These are phyloP conservation scores for Davidsoniella australis DNA, from an alignment of 2,329 filamentous ascomycete genomes.

Conservation along the genomic window DNA sequence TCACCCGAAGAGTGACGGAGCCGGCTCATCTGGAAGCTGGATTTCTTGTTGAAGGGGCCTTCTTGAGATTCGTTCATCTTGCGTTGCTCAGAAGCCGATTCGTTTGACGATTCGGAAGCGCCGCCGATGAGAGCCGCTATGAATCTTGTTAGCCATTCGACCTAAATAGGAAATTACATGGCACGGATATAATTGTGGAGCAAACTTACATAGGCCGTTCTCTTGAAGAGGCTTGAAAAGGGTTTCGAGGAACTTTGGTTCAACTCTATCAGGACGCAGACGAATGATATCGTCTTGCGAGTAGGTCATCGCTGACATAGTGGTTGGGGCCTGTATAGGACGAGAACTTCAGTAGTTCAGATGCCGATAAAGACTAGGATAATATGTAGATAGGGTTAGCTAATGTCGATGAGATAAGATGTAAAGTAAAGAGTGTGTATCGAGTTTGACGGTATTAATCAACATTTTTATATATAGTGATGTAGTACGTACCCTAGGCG, in stretches of 20 bases:
- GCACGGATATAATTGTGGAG: background rate
- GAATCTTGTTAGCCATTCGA: background rate
- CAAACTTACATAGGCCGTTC: slow-evolving; percentile 11
- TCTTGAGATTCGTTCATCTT: slow-evolving; percentile 3
- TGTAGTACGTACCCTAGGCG: no score
- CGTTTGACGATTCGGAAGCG: background rate
- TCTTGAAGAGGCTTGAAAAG: slow-evolving; percentile 12
- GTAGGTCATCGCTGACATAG: slow-evolving; percentile 11
- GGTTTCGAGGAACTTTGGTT: slow-evolving; percentile 8
- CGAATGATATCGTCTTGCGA: slow-evolving; percentile 11
- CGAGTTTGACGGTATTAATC: no score
- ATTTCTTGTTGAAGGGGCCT: slow-evolving; percentile 5
- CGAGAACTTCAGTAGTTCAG: no score
- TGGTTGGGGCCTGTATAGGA: background rate
- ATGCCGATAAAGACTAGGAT: background rate
- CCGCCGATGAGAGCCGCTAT: slow-evolving; percentile 6
- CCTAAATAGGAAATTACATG: no score
- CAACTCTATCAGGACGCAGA: slow-evolving; percentile 7
- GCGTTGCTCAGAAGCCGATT: background rate
- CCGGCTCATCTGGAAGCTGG: slow-evolving; percentile 7
- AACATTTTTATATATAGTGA: no score
- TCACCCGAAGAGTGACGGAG: slow-evolving; percentile 8
- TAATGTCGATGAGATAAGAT: no score
- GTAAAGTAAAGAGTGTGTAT: no score
- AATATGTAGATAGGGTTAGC: background rate